Evolutionary conservation across 2,329 filamentous ascomycete species (phyloP), one percentile per base, ranked within the genome.

Genomic region (Monosporascus sp.): DNA sequence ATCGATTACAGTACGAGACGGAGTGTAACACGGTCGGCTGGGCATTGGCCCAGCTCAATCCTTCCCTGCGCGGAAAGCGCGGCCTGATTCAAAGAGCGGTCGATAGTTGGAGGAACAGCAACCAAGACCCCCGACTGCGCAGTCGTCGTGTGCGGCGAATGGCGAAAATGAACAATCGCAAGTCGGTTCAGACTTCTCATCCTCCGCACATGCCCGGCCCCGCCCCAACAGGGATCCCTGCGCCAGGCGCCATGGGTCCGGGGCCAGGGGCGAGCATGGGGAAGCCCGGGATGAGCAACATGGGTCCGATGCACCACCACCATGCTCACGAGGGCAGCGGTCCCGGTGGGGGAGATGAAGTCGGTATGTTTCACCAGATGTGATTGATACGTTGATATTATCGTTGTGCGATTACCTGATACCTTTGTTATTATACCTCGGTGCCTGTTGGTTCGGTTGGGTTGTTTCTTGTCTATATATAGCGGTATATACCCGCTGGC

Each of bases 1-100:
- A 99, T 70, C 87, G 94, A 17, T 76, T 97, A 61, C 89, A 94
- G 62, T 99, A 99, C 72, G 94, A 99, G 77, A 97, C 91, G 17
- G 94, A 99, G 74, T 99, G 94, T 80, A 99, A 99, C 74, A 91
- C 91, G 0, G 94, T 99, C n/a, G 94, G 94, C n/a, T 99, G 94
- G 94, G 93, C 93, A 14, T 75, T 99, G 61, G 94, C 94, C 2
- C 88, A 97, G 67, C 76, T 99, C 51, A 99, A 99, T 70, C 87
- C 91, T 7, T 88, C 89, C 54, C 80, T 97, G 55, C 85, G 93
- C 58, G 93, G 93, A 62, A 97, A 97, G 79, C 84, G 94, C 63
- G 94, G 94, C 7, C 79, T 99, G 55, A 99, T 99, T 62, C 94
- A 99, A 76, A 84, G 94, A 60, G 94, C 94, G 2, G 94, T 99